Evolutionary conservation across 1,139 yeast species (phyloP), one percentile per base, ranked within the genome.

Genomic region (Pichia sp.): DNA sequence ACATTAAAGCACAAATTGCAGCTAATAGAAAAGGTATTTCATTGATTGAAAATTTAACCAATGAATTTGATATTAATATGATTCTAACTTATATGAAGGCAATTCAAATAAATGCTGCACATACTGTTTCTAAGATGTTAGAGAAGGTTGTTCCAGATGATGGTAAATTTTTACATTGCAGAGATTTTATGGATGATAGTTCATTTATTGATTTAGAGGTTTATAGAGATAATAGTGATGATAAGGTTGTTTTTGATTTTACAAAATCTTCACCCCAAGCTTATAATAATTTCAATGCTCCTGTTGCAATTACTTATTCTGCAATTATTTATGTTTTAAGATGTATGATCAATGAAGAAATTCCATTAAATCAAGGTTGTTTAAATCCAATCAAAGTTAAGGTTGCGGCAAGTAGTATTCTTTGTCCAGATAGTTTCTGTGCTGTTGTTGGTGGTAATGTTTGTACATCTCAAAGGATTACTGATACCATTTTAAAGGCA

Each of bases 1-100:
- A 81, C 58, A 60, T 81, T 51, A 79, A 79, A 59, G 86, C 86
- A 0, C 84, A 80, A 57, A 74, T 81, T 53, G 84, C 86, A 2
- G 82, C 86, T 27, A 81, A 81, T 58, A 78, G 78, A 60, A 77
- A 76, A 58, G 86, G 86, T 38, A 78, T 79, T 50, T 65, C 68
- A 39, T 65, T 81, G 47, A 65, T 81, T 51, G 68, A 67, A 27
- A 67, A 70, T 33, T 63, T 81, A 43, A 74, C 79, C 49, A 64
- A 62, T 7, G 83, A 78, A 54, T 78, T 73, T 56, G 74, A 76
- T 7, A 63, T 72, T 29, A 70, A 70, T n/a, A 74, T 74, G 11
- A 80, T 81, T 10, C 72, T 76, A 53, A 69, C 71, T 44, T 81
- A 81, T 61, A 81, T 81, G 86, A 65, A 66, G 42, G 82, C 78